Conservation (phyloP, 169 alveolate genomes). For the Amoebophrya sp. region DNA sequence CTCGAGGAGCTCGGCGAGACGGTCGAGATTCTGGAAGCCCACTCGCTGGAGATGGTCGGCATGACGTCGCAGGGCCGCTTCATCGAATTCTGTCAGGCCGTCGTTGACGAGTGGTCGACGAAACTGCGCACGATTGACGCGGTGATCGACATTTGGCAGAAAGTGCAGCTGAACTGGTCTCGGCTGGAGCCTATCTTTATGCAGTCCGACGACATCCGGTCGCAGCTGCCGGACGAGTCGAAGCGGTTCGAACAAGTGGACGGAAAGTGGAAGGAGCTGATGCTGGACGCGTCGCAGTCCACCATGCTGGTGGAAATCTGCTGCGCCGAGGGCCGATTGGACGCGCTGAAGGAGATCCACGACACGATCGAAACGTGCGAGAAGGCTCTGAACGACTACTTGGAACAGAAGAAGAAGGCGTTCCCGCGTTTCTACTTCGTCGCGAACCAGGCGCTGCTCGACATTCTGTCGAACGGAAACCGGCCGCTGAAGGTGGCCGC, state of each 20-base stretch:
- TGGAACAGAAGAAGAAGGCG: constrained; percentile 85
- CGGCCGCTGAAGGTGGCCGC: constrained; percentile 78
- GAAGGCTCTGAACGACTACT: constrained; percentile 82
- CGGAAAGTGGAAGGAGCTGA: constrained; percentile 80
- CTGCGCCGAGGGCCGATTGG: constrained; percentile 77
- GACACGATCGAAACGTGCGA: constrained; percentile 82
- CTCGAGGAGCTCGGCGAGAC: constrained; percentile 69
- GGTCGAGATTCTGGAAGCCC: constrained; percentile 65
- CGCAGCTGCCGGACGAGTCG: constrained; percentile 86
- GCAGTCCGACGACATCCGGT: constrained; percentile 87
- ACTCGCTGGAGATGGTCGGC: constrained; percentile 50
- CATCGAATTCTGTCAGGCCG: constrained; percentile 60
- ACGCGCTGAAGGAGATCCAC: constrained; percentile 56
- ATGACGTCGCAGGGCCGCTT: constrained; percentile 69
- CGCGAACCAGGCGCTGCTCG: constrained; percentile 84
- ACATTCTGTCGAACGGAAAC: constrained; percentile 83
- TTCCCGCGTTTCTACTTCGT: constrained; percentile 92
- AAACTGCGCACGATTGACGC: constrained; percentile 72
- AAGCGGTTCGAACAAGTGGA: constrained; percentile 80
- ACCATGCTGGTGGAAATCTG: constrained; percentile 77
- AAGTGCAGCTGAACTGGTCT: constrained; percentile 79
- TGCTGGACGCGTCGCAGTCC: constrained; percentile 75
- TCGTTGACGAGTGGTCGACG: constrained; percentile 67
- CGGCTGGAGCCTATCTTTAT: constrained; percentile 78
- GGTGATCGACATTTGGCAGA: constrained; percentile 75